phyloP scores from a whole-genome alignment of 805 yeast species.

The Torulaspora gathmanii region DNA sequence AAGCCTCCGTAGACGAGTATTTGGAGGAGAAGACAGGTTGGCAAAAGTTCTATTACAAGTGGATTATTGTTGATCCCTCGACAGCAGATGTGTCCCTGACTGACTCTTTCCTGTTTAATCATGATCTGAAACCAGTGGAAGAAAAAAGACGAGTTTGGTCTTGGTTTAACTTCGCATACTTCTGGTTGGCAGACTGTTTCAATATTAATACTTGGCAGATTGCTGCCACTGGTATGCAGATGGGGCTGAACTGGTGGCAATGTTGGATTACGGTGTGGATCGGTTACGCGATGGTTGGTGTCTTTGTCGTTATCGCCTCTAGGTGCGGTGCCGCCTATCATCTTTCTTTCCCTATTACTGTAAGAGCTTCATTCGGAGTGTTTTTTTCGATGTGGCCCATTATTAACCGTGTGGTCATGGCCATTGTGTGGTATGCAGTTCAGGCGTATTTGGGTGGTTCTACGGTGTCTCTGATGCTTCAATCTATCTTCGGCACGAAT shows the following conservation, averaged over 20 bases:
- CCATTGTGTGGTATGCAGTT: constrained; percentile 82
- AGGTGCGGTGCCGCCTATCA: constrained; percentile 79
- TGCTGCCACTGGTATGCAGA: constrained; percentile 76
- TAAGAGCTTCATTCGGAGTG: constrained; percentile 79
- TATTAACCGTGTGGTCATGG: constrained; percentile 81
- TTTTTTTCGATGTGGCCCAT: constrained; percentile 88
- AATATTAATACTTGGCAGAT: constrained; percentile 89
- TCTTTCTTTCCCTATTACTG: constrained; percentile 76
- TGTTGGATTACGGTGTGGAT: constrained; percentile 86
- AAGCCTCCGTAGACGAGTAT: constrained; percentile 6
- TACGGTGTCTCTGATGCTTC: constrained; percentile 72
- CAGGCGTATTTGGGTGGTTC: constrained; percentile 83
- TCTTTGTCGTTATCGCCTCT: constrained; percentile 65
- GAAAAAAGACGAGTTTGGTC: constrained; percentile 72
- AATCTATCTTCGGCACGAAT: constrained; percentile 67
- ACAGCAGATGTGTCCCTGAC: constrained; percentile 44
- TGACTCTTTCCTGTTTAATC: constrained; percentile 65
- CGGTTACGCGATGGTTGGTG: constrained; percentile 68
- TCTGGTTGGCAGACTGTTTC: constrained; percentile 88
- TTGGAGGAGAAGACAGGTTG: constrained; percentile 15
- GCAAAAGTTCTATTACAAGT: constrained; percentile 24
- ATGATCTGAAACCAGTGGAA: constrained; percentile 78
- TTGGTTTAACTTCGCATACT: constrained; percentile 73
- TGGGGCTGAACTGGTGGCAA: constrained; percentile 86
- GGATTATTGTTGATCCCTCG: constrained; percentile 27